Evolutionary conservation across 2,329 filamentous ascomycete genomes (phyloP).

Genomic region (Colletotrichum sp.): DNA sequence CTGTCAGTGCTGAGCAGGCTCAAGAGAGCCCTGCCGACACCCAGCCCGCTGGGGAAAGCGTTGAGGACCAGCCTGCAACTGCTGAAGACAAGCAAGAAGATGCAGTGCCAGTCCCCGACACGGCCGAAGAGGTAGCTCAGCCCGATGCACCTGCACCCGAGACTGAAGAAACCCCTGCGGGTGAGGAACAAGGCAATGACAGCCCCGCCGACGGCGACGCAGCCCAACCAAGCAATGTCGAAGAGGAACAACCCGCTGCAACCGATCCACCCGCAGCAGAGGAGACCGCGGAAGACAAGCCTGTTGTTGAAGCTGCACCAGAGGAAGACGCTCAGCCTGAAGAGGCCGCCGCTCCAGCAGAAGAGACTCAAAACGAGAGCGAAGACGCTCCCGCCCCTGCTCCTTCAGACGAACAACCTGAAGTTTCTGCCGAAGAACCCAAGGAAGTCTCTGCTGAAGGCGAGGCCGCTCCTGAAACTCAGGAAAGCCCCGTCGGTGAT

Average conservation of each 20-base stretch:
- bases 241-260: neutral
- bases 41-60: neutral
- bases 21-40: neutral
- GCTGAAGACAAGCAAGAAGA: neutral
- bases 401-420: neutral
- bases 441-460: neutral
- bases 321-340: neutral
- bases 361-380: neutral
- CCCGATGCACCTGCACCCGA: neutral
- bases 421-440: neutral
- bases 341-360: neutral
- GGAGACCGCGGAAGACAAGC: neutral
- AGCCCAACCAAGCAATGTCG: neutral
- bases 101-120: neutral
- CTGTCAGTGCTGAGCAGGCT: neutral
- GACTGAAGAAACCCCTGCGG: neutral
- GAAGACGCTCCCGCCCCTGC: neutral
- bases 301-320: neutral
- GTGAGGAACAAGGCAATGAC: neutral
- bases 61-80: neutral
- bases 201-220: neutral
- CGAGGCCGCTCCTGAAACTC: neutral
- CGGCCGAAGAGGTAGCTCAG: neutral
- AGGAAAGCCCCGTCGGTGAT: neutral
- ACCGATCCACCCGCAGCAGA: neutral